A percentile compares a stretch with the other conserved stretches of the same genome.
Conservation (phyloP, 495 filamentous ascomycete species). For the Terfezia claveryi region DNA sequence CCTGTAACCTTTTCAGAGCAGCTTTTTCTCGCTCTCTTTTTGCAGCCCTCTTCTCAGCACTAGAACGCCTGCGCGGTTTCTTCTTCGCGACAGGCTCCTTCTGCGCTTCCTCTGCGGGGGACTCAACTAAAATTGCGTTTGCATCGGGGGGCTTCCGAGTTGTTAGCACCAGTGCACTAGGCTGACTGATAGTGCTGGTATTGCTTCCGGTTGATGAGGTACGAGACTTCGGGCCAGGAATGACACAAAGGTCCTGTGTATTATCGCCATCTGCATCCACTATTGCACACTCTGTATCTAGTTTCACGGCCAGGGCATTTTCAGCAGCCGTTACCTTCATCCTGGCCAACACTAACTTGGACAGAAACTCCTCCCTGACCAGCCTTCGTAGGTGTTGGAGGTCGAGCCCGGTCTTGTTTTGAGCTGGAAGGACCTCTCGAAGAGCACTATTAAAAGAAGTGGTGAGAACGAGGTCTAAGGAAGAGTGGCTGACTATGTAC, state of each 20-base stretch:
- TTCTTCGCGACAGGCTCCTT: constrained; percentile 23
- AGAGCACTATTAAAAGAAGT: constrained; percentile 9
- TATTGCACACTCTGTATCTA: neutral
- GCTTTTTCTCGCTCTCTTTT: neutral
- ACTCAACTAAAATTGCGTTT: no score
- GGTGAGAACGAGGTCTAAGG: no score
- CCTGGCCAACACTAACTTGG: constrained; percentile 24
- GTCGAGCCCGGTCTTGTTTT: constrained; percentile 15
- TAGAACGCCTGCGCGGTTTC: neutral
- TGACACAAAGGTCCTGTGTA: neutral
- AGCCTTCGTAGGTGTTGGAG: constrained; percentile 66
- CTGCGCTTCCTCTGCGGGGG: constrained; percentile 19
- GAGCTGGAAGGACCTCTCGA: constrained; percentile 1
- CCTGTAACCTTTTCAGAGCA: neutral
- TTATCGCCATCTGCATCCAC: neutral
- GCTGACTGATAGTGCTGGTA: neutral
- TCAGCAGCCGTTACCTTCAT: constrained; percentile 7
- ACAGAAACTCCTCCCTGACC: constrained; percentile 47
- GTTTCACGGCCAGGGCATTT: neutral
- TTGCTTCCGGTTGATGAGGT: neutral
- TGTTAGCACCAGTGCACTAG: no score
- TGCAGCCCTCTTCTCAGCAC: neutral
- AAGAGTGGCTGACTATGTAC: neutral
- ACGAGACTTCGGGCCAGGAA: neutral
- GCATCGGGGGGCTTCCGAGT: no score